Base-by-base conservation (phyloP, 257 asterid genomes). In the Salvia rosmarinus region DNA sequence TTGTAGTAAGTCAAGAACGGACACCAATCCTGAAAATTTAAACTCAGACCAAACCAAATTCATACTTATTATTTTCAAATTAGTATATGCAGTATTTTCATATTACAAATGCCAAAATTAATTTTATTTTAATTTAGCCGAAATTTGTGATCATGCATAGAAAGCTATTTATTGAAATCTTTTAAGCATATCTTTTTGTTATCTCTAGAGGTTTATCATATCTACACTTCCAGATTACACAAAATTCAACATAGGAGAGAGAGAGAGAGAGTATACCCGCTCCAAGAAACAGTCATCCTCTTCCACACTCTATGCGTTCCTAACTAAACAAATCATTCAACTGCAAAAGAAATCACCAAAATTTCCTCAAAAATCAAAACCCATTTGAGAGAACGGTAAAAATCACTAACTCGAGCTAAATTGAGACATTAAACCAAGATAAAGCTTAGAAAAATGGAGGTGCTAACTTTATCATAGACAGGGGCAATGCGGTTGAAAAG, bases 221-320 rank as follows among this genome's bases (percentile, higher is more conserved):
- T 19, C 1, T 19, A 55, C 14, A 17, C 11, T 63, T 57, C 9
- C 50, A 56, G 6, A 39, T 47, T 20, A 14, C 4, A 46, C 25
- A 72, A 25, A 44, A 42, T 32, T 51, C 55, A 34, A 34, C 8
- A 39, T 6, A 21, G 4, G 21, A 49, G 13, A 21, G 42, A 0
- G 3, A 30, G 47, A 17, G 25, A 43, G 30, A 62, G 16, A 39
- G 12, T 7, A 39, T 82, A 92, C 98, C 89, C 90, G 77, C 87
- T 85, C 98, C 96, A 92, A 61, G 96, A 88, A 81, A 92, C 91
- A 60, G 85, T 77, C 98, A 92, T 92, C 82, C 92, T 82, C 81
- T 90, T 92, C 98, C 96, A 92, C 56, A 90, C 84, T 73, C 96
- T 82, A 58, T 92, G 98, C 64, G 82, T 79, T 1, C 96, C 96